phyloP scores from a whole-genome alignment of 805 yeast genomes.

The Teunomyces lycoperdinae region DNA sequence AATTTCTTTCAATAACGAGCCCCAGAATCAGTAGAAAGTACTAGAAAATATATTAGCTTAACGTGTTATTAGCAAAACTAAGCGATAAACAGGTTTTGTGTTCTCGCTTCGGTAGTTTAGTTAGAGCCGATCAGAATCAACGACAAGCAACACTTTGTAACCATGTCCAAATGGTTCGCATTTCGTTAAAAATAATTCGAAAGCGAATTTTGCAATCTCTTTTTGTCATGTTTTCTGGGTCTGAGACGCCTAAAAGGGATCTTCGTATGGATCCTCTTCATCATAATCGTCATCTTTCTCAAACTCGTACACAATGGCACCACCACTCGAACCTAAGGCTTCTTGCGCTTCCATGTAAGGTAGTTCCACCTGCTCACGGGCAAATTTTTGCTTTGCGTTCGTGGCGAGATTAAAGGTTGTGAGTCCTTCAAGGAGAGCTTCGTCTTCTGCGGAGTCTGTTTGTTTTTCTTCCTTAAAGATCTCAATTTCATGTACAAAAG shows the following conservation, averaged over 20 bases:
- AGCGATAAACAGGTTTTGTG: too few species aligned
- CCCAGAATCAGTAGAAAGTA: too few species aligned
- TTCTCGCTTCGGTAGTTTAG: too few species aligned
- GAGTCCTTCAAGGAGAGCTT: constrained; percentile 59
- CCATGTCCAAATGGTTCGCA: too few species aligned
- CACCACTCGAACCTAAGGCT: constrained; percentile 59
- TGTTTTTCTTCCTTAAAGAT: constrained; percentile 15
- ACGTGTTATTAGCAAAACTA: too few species aligned
- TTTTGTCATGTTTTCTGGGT: too few species aligned
- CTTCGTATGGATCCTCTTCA: constrained; percentile 97
- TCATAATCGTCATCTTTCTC: constrained; percentile 98
- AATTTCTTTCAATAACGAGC: too few species aligned
- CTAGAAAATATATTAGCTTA: too few species aligned
- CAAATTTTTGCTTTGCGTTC: constrained; percentile 68
- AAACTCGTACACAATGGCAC: constrained; percentile 93
- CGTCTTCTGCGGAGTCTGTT: constrained; percentile 32
- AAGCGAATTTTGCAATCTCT: too few species aligned
- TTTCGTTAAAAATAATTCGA: too few species aligned
- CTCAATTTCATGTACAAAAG: constrained; percentile 42
- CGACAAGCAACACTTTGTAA: too few species aligned
- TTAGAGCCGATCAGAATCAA: too few species aligned
- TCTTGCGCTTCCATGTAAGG: constrained; percentile 92
- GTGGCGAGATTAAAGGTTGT: constrained; percentile 87
- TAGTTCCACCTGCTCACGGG: constrained; percentile 79
- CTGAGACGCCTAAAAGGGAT: constrained; percentile 64